phyloP scores from a whole-genome alignment of 345 rosid species.

The Eucalyptus grandis region DNA sequence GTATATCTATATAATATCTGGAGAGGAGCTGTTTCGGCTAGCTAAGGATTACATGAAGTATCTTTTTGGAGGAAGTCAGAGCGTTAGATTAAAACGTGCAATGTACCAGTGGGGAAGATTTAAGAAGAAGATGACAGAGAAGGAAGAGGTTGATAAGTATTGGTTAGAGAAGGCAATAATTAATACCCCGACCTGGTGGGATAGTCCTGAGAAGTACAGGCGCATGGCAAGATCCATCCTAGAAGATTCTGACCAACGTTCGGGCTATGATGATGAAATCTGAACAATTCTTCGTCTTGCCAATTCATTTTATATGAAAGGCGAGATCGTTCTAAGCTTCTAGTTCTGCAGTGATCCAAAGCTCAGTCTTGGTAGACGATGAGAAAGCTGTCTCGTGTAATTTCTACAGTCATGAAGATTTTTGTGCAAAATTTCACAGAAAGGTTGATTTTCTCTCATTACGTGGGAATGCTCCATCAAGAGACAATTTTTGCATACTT shows the following conservation, averaged over 20 bases:
- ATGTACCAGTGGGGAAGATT: constrained; percentile 35
- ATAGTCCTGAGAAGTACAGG: constrained; percentile 55
- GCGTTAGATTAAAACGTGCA: constrained; percentile 46
- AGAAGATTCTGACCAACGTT: background rate
- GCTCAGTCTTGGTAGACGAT: background rate
- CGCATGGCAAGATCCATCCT: constrained; percentile 6
- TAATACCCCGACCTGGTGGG: constrained; percentile 61
- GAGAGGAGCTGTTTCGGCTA: constrained; percentile 55
- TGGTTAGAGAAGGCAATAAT: constrained; percentile 62
- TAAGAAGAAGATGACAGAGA: constrained; percentile 8
- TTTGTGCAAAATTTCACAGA: background rate
- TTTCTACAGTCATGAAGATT: background rate
- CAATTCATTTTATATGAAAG: background rate
- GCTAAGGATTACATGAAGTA: constrained; percentile 63
- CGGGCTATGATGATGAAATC: background rate
- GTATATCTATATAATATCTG: constrained; percentile 58
- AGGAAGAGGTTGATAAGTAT: constrained; percentile 21
- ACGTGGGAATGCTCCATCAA: background rate
- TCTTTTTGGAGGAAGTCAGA: constrained; percentile 33
- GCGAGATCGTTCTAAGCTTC: background rate
- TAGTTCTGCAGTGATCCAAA: background rate
- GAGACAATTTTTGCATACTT: background rate
- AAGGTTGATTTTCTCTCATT: background rate
- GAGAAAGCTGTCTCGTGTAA: background rate
- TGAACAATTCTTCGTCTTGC: background rate